Evolutionary conservation across 345 rosid genomes (phyloP).

Genomic region (Salix suchowensis): DNA sequence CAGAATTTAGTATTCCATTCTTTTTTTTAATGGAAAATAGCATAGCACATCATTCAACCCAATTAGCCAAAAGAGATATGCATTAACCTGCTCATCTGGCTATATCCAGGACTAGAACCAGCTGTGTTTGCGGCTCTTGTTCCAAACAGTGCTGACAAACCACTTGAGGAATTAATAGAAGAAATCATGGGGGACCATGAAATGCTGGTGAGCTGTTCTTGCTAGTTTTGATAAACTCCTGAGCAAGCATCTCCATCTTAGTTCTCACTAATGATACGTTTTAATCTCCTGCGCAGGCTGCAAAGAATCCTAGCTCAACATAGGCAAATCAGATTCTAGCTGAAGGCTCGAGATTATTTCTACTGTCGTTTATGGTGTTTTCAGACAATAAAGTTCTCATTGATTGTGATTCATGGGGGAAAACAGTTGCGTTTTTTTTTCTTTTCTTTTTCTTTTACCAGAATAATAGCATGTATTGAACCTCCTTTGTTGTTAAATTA

Average conservation of each 20-base stretch:
- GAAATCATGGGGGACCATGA: slow-evolving; percentile 93
- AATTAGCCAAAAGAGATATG: neutral
- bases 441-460: neutral
- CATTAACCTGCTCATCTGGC: neutral
- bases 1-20: too few relatives aligned
- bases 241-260: neutral
- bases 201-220: slow-evolving; percentile 56
- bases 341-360: neutral
- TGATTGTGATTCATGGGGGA: neutral
- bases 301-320: slow-evolving; percentile 20
- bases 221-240: neutral
- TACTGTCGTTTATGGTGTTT: neutral
- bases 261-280: neutral
- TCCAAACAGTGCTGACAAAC: slow-evolving; percentile 74
- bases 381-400: neutral
- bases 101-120: slow-evolving; percentile 57
- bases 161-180: slow-evolving; percentile 58
- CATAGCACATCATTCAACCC: too few relatives aligned
- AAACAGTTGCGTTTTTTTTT: neutral
- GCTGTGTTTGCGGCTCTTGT: slow-evolving; percentile 85
- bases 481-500: too few relatives aligned
- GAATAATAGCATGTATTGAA: neutral
- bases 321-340: neutral
- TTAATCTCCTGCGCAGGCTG: slow-evolving; percentile 39
- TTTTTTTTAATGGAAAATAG: too few relatives aligned